These are phyloP conservation scores for Leishmania major DNA, from an alignment of 208 protist genomes.

Conservation along the genomic window DNA sequence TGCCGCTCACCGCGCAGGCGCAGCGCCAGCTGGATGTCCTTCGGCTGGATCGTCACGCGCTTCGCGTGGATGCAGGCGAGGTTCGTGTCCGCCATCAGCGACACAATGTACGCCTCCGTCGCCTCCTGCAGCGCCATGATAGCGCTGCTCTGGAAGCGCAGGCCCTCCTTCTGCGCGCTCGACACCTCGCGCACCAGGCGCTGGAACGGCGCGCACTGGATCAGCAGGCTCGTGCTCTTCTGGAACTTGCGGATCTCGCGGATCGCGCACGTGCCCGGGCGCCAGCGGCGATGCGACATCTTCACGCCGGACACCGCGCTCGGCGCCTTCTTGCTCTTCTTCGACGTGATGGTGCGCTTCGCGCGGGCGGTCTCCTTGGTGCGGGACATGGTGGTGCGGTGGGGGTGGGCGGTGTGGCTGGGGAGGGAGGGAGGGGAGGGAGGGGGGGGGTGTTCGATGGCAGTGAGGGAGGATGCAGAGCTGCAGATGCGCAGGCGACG, in stretches of 20 bases:
- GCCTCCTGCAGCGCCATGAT: slow-evolving; percentile 88
- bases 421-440: too few species aligned
- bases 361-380: slow-evolving; percentile 97
- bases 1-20: slow-evolving; percentile 20
- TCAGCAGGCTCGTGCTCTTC: too few species aligned
- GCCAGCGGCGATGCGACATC: too few species aligned
- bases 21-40: slow-evolving; percentile 53
- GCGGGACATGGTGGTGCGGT: slow-evolving; percentile 88
- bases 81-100: slow-evolving; percentile 90
- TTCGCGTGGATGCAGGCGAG: slow-evolving; percentile 81
- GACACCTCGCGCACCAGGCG: too few species aligned
- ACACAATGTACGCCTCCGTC: slow-evolving; percentile 91
- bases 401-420: not conserved
- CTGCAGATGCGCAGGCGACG: not conserved
- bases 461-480: too few species aligned
- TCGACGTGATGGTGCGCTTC: slow-evolving; percentile 97
- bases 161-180: too few species aligned
- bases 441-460: too few species aligned
- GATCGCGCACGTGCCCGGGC: too few species aligned
- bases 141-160: slow-evolving; percentile 89
- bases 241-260: too few species aligned
- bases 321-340: slow-evolving; percentile 97
- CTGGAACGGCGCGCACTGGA: too few species aligned
- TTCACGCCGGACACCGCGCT: too few species aligned
- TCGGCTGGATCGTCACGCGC: slow-evolving; percentile 86